A percentile compares a stretch with the other conserved stretches of the same genome.
These are phyloP conservation scores for Protostelium mycophagum DNA, from an alignment of 78 protist genomes.

Conservation along the genomic window DNA sequence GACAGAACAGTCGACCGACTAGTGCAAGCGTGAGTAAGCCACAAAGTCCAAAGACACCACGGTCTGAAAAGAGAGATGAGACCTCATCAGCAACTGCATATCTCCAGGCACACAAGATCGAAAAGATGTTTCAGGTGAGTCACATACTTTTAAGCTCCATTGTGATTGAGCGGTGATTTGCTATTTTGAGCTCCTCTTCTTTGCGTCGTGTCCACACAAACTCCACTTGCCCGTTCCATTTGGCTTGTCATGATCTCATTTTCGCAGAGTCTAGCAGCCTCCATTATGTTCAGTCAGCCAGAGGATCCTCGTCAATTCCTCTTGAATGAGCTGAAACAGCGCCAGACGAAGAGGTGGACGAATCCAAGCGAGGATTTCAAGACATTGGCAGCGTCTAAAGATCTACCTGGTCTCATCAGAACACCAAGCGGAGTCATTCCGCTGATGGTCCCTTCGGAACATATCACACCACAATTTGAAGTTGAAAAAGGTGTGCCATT, in stretches of 20 bases:
- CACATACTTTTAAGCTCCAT: too few species aligned
- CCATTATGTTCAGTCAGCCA: neutral
- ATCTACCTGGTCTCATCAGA: neutral
- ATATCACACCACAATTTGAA: too few species aligned
- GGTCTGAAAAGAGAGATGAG: neutral
- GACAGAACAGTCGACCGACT: too few species aligned
- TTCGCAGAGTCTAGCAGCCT: neutral
- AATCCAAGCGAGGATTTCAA: neutral
- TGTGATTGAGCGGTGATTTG: too few species aligned
- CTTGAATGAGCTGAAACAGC: neutral
- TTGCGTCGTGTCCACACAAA: too few species aligned
- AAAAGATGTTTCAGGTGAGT: neutral
- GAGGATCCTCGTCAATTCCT: neutral
- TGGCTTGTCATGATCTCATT: neutral
- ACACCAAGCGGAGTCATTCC: neutral
- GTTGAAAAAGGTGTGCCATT: too few species aligned
- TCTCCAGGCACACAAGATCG: neutral
- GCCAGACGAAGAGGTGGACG: neutral
- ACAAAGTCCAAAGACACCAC: too few species aligned
- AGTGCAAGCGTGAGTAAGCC: too few species aligned
- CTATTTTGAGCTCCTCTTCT: too few species aligned
- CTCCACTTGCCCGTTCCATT: too few species aligned
- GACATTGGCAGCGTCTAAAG: neutral
- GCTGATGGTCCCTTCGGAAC: too few species aligned
- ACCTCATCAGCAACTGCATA: neutral